Evolutionary conservation across 2,329 filamentous ascomycete species (phyloP).

Genomic region (Aspergillus oerlinghausenensis): DNA sequence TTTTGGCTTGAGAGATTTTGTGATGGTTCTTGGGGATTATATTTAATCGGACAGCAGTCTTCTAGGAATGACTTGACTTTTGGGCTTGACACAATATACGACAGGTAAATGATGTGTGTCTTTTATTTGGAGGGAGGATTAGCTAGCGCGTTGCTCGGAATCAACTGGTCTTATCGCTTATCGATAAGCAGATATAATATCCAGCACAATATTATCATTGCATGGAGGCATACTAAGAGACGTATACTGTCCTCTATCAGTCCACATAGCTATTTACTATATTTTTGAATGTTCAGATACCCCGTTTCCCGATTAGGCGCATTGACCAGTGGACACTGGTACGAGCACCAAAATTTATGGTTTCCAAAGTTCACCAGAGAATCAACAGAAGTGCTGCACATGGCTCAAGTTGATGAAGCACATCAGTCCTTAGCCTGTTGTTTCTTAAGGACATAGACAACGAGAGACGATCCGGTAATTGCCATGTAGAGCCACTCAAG

Average conservation of each 20-base stretch:
- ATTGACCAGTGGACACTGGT: not conserved
- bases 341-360: not conserved
- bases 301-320: not conserved
- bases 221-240: not conserved
- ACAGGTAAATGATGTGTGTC: not conserved
- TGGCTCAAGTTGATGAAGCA: not conserved
- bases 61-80: not conserved
- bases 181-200: not conserved
- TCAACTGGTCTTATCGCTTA: not conserved
- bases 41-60: not conserved
- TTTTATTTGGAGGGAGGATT: not conserved
- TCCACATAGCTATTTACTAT: not conserved
- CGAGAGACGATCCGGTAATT: not conserved
- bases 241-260: not conserved
- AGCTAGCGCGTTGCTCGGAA: not conserved
- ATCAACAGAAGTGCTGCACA: not conserved
- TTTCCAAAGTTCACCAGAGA: not conserved
- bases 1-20: constrained; percentile 12
- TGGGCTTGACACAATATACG: not conserved
- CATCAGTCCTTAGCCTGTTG: not conserved
- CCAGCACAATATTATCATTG: not conserved
- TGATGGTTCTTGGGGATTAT: not conserved
- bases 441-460: not conserved
- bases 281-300: not conserved
- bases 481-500: not conserved